Evolutionary conservation across 2,329 filamentous ascomycete species (phyloP), one percentile per base, ranked within the genome.

Genomic region (Lecanosticta acicola): DNA sequence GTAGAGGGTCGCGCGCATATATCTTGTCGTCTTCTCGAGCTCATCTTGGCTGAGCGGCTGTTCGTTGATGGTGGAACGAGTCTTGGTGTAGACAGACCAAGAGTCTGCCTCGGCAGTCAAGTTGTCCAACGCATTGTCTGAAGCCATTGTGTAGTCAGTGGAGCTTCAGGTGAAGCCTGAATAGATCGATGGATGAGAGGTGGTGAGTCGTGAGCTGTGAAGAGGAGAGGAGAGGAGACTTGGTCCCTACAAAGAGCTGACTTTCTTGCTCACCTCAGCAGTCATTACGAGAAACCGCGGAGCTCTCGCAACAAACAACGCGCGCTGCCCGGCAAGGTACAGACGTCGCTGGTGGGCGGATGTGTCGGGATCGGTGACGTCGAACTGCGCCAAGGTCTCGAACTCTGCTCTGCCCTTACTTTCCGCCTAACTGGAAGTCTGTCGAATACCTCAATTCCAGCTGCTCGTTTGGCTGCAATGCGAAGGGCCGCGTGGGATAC

Each of bases 1-100:
- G 62, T 89, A 89, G 61, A 87, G 69, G 54, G 81, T 84, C 43
- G 84, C 84, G 53, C 81, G 78, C 72, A 87, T 88, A 66, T 83
- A 88, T 58, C 83, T 80, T 60, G 82, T 81, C 66, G 81, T 82
- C 64, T 83, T 79, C 53, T 76, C 73, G 47, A 88, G 65, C 52
- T 89, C 83, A 36, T 86, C 80, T 14, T 76, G 61, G 49, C 73
- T 78, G 44, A 89, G 75, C 9, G 83, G 83, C 50, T 73, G 67
- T 18, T 61, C 60, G 20, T 57, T 50, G 45, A 65, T 57, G 13
- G 63, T 66, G 29, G 59, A 60, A 33, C 59, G 56, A 2, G 61
- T 64, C 38, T 54, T 49, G 35, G 48, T 53, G 46, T 62, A 64
- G 24, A 57, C 58, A 7, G 55, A 59, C 61, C 61, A 64, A 37